Percentiles rank a stretch among this genome's conserved stretches.
Evolutionary conservation across 352 stramenopile species (phyloP).

Genomic region (Elongisporangium prolatum): DNA sequence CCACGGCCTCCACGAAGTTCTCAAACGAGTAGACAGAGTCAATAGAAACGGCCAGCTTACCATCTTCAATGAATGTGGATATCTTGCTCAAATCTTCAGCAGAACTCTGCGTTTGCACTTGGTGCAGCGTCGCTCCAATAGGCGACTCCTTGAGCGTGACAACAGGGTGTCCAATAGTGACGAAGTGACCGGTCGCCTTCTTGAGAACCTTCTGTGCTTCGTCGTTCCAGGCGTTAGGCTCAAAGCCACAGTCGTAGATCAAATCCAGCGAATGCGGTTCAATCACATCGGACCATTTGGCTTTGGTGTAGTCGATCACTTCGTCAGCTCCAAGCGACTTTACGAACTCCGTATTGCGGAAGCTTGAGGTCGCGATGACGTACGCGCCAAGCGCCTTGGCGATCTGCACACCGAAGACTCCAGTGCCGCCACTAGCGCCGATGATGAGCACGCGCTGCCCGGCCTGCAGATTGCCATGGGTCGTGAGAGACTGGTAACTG

Average conservation of each 20-base stretch:
- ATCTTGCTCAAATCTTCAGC: no score
- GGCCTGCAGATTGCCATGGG: constrained; percentile 22
- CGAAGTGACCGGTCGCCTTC: constrained; percentile 18
- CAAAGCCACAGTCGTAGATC: constrained; percentile 28
- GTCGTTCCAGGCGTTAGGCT: constrained; percentile 26
- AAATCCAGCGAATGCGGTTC: constrained; percentile 24
- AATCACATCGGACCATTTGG: constrained; percentile 36
- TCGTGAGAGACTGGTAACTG: constrained; percentile 26
- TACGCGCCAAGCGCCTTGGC: constrained; percentile 33
- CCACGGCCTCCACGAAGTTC: no score
- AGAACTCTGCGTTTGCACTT: no score
- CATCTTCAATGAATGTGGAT: no score
- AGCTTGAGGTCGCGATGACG: constrained; percentile 30
- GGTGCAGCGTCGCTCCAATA: no score
- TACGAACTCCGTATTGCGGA: constrained; percentile 35
- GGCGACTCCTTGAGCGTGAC: no score
- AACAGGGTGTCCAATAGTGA: no score
- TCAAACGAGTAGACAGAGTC: no score
- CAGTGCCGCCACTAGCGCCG: constrained; percentile 53
- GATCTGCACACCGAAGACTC: constrained; percentile 51
- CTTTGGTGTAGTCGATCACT: no score
- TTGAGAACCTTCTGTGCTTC: constrained; percentile 31
- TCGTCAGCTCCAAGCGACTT: no score
- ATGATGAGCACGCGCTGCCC: constrained; percentile 40
- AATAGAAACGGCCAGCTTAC: no score